Evolutionary conservation across 495 filamentous ascomycete species (phyloP).

Genomic region (Penicillium robsamsonii): DNA sequence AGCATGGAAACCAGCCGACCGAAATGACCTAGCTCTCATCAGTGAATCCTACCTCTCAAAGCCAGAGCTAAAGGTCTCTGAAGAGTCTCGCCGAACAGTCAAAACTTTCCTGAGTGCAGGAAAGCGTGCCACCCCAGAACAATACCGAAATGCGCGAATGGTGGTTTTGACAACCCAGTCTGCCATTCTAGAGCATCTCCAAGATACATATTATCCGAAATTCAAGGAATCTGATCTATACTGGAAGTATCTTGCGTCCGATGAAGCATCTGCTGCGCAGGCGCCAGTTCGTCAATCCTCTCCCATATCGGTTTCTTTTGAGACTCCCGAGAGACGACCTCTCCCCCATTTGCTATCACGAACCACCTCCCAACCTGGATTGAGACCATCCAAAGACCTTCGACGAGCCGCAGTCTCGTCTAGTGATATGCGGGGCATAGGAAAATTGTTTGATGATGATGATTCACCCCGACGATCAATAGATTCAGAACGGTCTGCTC

Average conservation of each 20-base stretch:
- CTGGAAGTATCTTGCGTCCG: conserved; percentile 91
- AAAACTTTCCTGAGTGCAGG: conserved; percentile 76
- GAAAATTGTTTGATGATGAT: conserved; percentile 47
- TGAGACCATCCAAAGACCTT: conserved; percentile 45
- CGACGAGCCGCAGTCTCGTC: conserved; percentile 58
- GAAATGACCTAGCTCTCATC: conserved; percentile 83
- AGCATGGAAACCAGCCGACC: conserved; percentile 80
- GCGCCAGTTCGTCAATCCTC: conserved; percentile 23
- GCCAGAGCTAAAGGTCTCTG: conserved; percentile 74
- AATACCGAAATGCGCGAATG: conserved; percentile 80
- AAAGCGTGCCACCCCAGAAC: conserved; percentile 66
- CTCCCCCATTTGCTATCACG: conserved; percentile 44
- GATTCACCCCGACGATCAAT: conserved; percentile 54
- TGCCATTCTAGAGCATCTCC: conserved; percentile 76
- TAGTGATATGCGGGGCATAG: conserved; percentile 50
- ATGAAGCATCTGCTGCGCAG: conserved; percentile 61
- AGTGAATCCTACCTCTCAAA: conserved; percentile 83
- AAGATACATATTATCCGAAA: conserved; percentile 70
- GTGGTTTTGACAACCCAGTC: conserved; percentile 84
- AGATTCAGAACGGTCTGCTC: conserved; percentile 52
- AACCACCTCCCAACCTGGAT: conserved; percentile 39
- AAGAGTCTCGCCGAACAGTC: conserved; percentile 64
- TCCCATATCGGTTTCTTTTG: conserved; percentile 26
- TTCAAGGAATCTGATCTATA: conserved; percentile 92
- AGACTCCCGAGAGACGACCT: conserved; percentile 37